Evolutionary conservation across 768 basidiomycete genomes (phyloP).

Genomic region (Coprinopsis strossmayeri): DNA sequence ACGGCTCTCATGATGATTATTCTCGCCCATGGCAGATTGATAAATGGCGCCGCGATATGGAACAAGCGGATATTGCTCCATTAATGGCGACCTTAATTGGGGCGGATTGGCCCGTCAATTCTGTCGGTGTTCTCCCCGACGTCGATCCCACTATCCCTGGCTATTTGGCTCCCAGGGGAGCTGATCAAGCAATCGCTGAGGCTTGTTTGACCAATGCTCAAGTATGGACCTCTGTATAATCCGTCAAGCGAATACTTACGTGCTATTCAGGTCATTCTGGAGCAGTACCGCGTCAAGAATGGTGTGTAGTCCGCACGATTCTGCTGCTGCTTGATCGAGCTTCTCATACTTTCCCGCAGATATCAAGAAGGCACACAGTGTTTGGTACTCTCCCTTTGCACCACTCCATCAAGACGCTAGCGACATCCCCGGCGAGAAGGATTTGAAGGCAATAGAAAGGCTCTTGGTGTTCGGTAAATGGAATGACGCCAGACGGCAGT

Average conservation of each 20-base stretch:
- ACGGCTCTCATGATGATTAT: conserved; percentile 59
- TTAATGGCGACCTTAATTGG: conserved; percentile 75
- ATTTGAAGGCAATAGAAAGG: conserved; percentile 36
- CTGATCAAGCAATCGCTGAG: conserved; percentile 44
- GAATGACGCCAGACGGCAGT: conserved; percentile 40
- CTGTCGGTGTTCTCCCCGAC: conserved; percentile 77
- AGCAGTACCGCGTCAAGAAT: conserved; percentile 74
- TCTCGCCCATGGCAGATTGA: conserved; percentile 57
- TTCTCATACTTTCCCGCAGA: conserved; percentile 34
- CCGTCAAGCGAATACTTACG: neutral
- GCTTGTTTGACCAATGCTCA: conserved; percentile 61
- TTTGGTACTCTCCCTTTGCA: conserved; percentile 59
- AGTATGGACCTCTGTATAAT: conserved; percentile 21
- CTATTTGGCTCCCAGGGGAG: conserved; percentile 41
- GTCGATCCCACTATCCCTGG: conserved; percentile 55
- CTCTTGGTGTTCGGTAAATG: conserved; percentile 38
- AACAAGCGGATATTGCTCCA: conserved; percentile 77
- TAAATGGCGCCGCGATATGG: conserved; percentile 64
- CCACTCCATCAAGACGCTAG: conserved; percentile 30
- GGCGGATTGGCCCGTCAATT: conserved; percentile 72
- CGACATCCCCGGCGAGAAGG: conserved; percentile 14
- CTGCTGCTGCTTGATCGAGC: too few species aligned
- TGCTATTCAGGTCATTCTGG: conserved; percentile 48
- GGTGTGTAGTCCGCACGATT: conserved; percentile 32
- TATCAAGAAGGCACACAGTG: conserved; percentile 47